Conservation (phyloP, 306 rosid genomes). For the Cucumis hystrix region DNA sequence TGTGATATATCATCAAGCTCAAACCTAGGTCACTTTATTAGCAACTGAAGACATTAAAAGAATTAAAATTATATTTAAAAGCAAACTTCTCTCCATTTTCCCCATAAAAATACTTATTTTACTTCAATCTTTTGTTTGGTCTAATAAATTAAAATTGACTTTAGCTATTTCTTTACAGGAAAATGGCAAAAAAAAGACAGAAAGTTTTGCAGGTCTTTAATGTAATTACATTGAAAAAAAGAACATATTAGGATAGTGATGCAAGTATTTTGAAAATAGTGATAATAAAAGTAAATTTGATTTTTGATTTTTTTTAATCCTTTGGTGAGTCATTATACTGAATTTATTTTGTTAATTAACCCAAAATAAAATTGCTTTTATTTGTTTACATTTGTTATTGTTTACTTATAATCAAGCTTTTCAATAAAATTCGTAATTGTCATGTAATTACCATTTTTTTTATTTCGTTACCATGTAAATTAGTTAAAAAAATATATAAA, state of each 20-base stretch:
- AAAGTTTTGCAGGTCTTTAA: background rate
- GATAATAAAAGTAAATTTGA: background rate
- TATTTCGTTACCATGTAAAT: too few relatives aligned
- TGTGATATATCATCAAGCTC: background rate
- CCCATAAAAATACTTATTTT: background rate
- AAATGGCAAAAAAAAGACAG: background rate
- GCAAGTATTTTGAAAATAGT: background rate
- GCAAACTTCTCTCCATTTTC: background rate
- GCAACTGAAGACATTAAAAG: too few relatives aligned
- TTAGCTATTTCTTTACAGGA: background rate
- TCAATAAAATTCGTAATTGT: too few relatives aligned
- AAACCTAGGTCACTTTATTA: background rate
- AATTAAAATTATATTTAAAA: too few relatives aligned
- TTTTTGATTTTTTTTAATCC: too few relatives aligned
- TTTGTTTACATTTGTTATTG: too few relatives aligned
- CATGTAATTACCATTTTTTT: too few relatives aligned
- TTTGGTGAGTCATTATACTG: too few relatives aligned
- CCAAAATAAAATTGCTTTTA: too few relatives aligned
- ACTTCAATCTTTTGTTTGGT: background rate
- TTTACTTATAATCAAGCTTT: too few relatives aligned
- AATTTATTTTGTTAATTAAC: too few relatives aligned
- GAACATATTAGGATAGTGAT: background rate
- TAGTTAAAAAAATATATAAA: too few relatives aligned
- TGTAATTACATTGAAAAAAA: background rate
- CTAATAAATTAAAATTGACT: background rate